These are phyloP conservation scores for Aspergillus vadensis DNA, from an alignment of 2,329 filamentous ascomycete genomes.

Conservation along the genomic window DNA sequence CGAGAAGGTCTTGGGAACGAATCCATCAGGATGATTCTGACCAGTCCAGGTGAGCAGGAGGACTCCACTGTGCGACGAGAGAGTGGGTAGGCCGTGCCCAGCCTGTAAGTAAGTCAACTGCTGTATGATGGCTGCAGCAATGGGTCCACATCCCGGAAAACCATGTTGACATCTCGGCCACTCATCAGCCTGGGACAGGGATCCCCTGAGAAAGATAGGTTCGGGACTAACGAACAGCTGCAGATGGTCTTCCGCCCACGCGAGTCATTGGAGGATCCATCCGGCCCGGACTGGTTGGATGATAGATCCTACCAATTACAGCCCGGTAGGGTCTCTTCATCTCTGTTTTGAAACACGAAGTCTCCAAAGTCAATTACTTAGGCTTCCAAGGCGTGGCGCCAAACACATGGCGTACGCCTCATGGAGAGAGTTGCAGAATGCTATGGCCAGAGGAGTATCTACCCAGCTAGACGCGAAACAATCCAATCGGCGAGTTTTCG, in stretches of 20 bases:
- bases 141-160: conserved; percentile 13
- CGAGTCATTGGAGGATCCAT: conserved; percentile 4
- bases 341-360: background rate
- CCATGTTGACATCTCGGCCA: conserved; percentile 10
- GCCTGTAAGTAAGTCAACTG: conserved; percentile 3
- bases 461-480: background rate
- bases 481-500: background rate
- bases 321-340: background rate
- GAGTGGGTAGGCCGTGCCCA: background rate
- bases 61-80: background rate
- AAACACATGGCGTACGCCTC: background rate
- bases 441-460: too few species aligned
- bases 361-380: background rate
- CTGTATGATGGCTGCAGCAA: conserved; percentile 7
- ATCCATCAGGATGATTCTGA: conserved; percentile 1
- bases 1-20: background rate
- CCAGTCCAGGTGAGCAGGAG: background rate
- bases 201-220: conserved; percentile 12
- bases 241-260: conserved; percentile 10
- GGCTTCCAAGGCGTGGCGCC: background rate
- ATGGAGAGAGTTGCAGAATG: background rate
- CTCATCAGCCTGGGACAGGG: conserved; percentile 11
- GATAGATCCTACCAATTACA: background rate
- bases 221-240: conserved; percentile 15
- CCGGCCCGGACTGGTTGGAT: background rate